Conservation (phyloP, 257 asterid genomes). For the Solanum peruvianum region DNA sequence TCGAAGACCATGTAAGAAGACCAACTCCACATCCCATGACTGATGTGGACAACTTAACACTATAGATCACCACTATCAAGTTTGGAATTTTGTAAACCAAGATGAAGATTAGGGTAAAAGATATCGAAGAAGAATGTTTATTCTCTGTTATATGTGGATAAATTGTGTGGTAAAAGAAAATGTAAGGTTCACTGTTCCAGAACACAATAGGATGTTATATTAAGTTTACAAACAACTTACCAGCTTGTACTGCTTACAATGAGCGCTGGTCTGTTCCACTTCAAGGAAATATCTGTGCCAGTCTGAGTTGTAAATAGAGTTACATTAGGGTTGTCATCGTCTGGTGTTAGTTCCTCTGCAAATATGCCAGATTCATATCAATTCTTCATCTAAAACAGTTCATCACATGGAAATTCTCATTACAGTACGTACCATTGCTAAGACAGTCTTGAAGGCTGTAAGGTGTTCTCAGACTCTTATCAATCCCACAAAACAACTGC, state of each 20-base stretch:
- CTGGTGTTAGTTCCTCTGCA: conserved; percentile 30
- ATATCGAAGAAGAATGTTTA: neutral
- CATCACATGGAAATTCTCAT: neutral
- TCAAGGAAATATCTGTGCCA: conserved; percentile 43
- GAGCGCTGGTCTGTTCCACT: conserved; percentile 79
- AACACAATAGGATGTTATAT: neutral
- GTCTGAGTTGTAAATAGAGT: conserved; percentile 58
- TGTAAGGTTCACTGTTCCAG: neutral
- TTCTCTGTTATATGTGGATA: neutral
- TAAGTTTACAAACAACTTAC: conserved; percentile 27
- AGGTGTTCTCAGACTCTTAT: conserved; percentile 39
- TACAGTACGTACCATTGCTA: conserved; percentile 59
- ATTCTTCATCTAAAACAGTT: neutral
- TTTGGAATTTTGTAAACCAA: neutral
- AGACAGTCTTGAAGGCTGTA: conserved; percentile 65
- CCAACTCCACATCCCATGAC: neutral
- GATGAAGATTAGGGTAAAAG: neutral
- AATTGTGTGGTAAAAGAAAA: neutral
- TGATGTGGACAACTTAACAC: neutral
- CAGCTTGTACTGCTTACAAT: conserved; percentile 97
- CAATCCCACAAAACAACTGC: conserved; percentile 81
- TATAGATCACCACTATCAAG: neutral
- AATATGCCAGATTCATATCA: neutral
- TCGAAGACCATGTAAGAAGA: neutral
- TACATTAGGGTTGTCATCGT: conserved; percentile 24